Evolutionary conservation across 2,329 filamentous ascomycete genomes (phyloP), one percentile per base, ranked within the genome.

Genomic region (Aspergillus latus): DNA sequence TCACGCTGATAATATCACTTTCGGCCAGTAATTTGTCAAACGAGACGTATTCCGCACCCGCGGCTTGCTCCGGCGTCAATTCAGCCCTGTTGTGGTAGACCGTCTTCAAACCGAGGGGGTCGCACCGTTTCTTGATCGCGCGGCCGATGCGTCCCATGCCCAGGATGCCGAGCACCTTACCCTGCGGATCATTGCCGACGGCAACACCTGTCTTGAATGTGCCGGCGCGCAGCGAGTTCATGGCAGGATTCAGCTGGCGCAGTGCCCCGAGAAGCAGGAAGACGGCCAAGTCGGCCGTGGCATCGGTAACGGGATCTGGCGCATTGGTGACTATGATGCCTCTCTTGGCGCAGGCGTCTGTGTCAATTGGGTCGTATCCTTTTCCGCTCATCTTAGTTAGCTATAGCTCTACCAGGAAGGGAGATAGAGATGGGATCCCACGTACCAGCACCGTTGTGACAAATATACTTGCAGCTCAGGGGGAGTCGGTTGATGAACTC

Each of bases 401-500:
- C 16, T 15, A 34, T 1, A 4, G 3, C 6, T 32, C 2, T 34
- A 6, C n/a, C 39, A 2, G 39, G 2, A n/a, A 3, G 7, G 5
- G 28, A 21, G 2, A 2, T 6, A 11, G 3, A 2, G 11, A 13
- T n/a, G 13, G 13, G 13, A 32, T 1, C 8, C n/a, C 32, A n/a
- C 29, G 3, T 11, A 36, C 89, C 89, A 51, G 89, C 88, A 53
- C 88, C 84, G 85, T 60, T 54, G 26, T 54, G 42, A 46, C 49
- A 57, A 11, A 57, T 53, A n/a, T 49, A 57, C 16, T 48, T 47
- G 49, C 16, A 55, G 46, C 9, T 49, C 32, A 39, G 13, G 7
- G 49, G 44, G 8, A 52, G 48, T 5, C 16, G 29, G 29, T 37
- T 45, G 10, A 52, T 52, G 10, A 52, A 37, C 9, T 52, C 40